Evolutionary conservation across 257 asterid species (phyloP).

Genomic region (Vinca minor): DNA sequence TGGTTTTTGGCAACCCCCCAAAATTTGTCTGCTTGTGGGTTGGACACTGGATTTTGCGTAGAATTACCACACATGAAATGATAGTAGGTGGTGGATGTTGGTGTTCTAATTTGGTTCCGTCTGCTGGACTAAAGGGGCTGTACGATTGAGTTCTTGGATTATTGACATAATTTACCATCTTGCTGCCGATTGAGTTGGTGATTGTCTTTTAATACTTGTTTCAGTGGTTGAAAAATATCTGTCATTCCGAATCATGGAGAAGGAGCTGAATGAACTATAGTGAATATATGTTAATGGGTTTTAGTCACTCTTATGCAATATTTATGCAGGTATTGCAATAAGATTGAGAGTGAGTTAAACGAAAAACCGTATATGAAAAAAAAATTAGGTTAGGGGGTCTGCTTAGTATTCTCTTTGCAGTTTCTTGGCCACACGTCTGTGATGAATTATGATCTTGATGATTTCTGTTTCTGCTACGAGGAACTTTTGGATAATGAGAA

Average conservation of each 20-base stretch:
- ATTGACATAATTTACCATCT: neutral
- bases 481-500: neutral
- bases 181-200: neutral
- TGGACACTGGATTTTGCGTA: neutral
- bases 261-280: neutral
- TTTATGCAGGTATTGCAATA: neutral
- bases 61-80: neutral
- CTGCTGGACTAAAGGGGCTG: no score
- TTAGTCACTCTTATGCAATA: neutral
- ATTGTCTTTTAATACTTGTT: neutral
- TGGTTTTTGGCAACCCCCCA: no score
- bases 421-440: neutral
- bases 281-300: neutral
- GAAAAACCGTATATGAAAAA: no score
- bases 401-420: neutral
- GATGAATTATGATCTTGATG: neutral
- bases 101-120: neutral
- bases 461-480: neutral
- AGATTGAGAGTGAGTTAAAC: neutral
- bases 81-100: neutral
- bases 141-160: neutral
- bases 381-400: neutral
- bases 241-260: neutral
- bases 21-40: no score
- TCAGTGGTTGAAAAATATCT: neutral